These are phyloP conservation scores for Fusarium circinatum DNA, from an alignment of 2,329 filamentous ascomycete species.

Conservation along the genomic window DNA sequence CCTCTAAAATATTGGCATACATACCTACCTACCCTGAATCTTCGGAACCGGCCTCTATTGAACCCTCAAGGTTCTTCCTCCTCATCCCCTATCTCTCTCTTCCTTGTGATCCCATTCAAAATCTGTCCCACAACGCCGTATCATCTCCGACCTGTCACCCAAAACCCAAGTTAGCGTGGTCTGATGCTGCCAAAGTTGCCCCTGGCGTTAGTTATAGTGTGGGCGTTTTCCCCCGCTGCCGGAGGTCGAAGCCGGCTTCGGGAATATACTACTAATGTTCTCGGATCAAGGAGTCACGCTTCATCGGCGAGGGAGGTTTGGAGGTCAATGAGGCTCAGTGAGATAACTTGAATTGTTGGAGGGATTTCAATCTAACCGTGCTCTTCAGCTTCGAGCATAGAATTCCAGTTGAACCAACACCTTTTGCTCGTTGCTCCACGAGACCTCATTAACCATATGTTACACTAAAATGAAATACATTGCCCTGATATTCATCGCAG, in stretches of 20 bases:
- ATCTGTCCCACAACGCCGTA: conserved; percentile 23
- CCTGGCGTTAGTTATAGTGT: conserved; percentile 21
- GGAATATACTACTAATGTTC: background rate
- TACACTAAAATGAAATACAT: background rate
- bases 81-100: background rate
- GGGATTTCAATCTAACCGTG: background rate
- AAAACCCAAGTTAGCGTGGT: background rate
- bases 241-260: conserved; percentile 23
- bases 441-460: background rate
- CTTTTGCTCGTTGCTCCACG: background rate
- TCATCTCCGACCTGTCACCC: conserved; percentile 27
- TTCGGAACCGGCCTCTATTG: background rate
- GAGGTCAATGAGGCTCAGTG: background rate
- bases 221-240: background rate
- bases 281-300: background rate
- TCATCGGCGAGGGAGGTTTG: background rate
- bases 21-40: background rate
- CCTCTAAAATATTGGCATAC: background rate
- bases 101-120: background rate
- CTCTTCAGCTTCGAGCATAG: background rate
- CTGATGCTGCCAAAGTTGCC: background rate
- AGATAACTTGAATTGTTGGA: background rate
- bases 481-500: background rate
- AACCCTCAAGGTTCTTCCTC: conserved; percentile 30
- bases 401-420: background rate